These are phyloP conservation scores for Zygosaccharomyces pseudorouxii DNA, from an alignment of 805 yeast genomes.

Conservation along the genomic window DNA sequence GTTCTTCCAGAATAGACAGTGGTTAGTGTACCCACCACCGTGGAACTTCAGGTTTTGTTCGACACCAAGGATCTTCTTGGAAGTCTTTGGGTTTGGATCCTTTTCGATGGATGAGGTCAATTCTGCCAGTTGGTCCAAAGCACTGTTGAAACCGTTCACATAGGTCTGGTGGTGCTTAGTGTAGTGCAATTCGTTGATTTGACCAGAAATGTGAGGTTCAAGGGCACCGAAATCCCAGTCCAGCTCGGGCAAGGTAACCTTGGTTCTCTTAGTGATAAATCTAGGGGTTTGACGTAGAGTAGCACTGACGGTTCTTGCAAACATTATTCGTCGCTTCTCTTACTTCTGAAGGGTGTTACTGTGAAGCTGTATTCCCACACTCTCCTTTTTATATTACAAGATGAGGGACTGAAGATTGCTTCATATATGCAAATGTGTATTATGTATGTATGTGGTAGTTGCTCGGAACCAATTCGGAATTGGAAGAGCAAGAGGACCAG, in stretches of 20 bases:
- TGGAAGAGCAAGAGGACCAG: slow-evolving; percentile 1
- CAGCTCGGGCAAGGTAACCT: slow-evolving; percentile 73
- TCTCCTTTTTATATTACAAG: slow-evolving; percentile 6
- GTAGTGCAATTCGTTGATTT: slow-evolving; percentile 83
- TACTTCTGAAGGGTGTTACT: no score
- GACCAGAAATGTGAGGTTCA: slow-evolving; percentile 82
- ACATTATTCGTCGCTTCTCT: slow-evolving; percentile 5
- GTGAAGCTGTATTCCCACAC: neutral
- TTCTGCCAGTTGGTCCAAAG: slow-evolving; percentile 65
- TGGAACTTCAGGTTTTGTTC: slow-evolving; percentile 81
- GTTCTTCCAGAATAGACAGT: slow-evolving; percentile 81
- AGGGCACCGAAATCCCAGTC: slow-evolving; percentile 80
- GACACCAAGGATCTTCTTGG: slow-evolving; percentile 42
- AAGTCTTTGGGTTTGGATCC: slow-evolving; percentile 40
- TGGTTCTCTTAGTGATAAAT: slow-evolving; percentile 43
- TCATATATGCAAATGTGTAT: neutral
- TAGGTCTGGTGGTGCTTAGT: slow-evolving; percentile 90
- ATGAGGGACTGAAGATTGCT: neutral
- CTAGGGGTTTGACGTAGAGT: slow-evolving; percentile 11
- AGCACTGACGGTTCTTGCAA: slow-evolving; percentile 11
- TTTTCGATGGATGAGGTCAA: slow-evolving; percentile 58
- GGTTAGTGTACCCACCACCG: slow-evolving; percentile 90
- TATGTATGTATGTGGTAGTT: no score
- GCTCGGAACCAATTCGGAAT: slow-evolving; percentile 7
- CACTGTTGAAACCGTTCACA: slow-evolving; percentile 77